Evolutionary conservation across 2,329 filamentous ascomycete species (phyloP).

Genomic region (Pseudocercospora pini-densiflorae): DNA sequence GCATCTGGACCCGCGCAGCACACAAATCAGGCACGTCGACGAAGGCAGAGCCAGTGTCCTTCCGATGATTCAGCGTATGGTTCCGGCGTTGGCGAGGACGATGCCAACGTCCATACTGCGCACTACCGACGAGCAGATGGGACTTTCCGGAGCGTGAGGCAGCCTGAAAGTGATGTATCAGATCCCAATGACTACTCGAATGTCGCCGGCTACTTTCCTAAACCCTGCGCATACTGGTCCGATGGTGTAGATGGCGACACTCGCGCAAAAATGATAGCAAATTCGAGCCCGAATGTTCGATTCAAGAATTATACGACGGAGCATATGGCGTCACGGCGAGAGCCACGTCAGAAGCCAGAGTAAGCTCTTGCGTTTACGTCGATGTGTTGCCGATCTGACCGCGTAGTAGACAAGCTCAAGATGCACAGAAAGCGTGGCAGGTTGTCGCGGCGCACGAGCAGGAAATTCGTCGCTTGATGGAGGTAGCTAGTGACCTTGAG

Average conservation of each 20-base stretch:
- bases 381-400: neutral
- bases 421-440: neutral
- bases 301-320: neutral
- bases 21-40: neutral
- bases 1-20: neutral
- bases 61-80: conserved; percentile 7
- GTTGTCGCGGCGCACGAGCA: neutral
- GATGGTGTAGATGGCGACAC: conserved; percentile 1
- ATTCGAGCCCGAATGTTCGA: neutral
- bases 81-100: neutral
- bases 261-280: neutral
- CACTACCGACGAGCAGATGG: conserved; percentile 2
- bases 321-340: neutral
- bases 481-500: neutral
- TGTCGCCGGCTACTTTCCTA: neutral
- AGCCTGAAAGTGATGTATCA: neutral
- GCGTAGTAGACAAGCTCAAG: neutral
- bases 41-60: neutral
- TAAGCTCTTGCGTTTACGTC: neutral
- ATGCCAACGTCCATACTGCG: neutral
- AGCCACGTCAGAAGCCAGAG: neutral
- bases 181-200: neutral
- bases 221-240: neutral
- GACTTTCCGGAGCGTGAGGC: neutral
- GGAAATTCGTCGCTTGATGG: neutral